Evolutionary conservation across 2,329 filamentous ascomycete genomes (phyloP).

Genomic region (Graphilbum ipis-grandicollis): DNA sequence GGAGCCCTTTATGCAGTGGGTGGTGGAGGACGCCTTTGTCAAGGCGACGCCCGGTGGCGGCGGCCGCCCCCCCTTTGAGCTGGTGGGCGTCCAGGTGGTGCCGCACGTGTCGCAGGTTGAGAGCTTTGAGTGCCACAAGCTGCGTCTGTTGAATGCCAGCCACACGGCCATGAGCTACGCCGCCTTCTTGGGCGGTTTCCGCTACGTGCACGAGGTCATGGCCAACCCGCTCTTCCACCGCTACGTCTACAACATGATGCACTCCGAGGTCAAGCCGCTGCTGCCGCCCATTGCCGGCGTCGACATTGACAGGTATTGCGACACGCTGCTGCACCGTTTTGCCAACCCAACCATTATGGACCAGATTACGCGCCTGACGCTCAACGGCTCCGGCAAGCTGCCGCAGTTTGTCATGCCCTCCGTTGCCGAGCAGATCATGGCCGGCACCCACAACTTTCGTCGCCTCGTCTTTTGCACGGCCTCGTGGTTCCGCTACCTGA

Average conservation of each 20-base stretch:
- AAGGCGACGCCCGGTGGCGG: no score
- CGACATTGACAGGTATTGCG: slow-evolving; percentile 32
- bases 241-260: slow-evolving; percentile 37
- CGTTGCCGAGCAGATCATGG: slow-evolving; percentile 28
- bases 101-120: slow-evolving; percentile 32
- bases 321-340: slow-evolving; percentile 35
- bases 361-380: slow-evolving; percentile 31
- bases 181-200: slow-evolving; percentile 31
- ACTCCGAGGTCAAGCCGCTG: slow-evolving; percentile 33
- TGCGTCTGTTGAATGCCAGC: slow-evolving; percentile 33
- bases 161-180: slow-evolving; percentile 35
- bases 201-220: slow-evolving; percentile 37
- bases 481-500: slow-evolving; percentile 33
- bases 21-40: slow-evolving; percentile 33
- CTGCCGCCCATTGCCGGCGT: slow-evolving; percentile 31
- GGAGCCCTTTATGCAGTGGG: slow-evolving; percentile 39
- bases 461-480: slow-evolving; percentile 29
- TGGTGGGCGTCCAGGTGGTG: slow-evolving; percentile 34
- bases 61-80: slow-evolving; percentile 29
- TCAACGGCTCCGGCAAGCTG: slow-evolving; percentile 35
- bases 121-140: slow-evolving; percentile 38
- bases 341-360: slow-evolving; percentile 39
- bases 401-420: slow-evolving; percentile 33
- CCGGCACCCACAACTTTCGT: slow-evolving; percentile 21
- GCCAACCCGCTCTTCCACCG: slow-evolving; percentile 26